Conservation (phyloP, 495 filamentous ascomycete species). For the Entonaema liquescens region DNA sequence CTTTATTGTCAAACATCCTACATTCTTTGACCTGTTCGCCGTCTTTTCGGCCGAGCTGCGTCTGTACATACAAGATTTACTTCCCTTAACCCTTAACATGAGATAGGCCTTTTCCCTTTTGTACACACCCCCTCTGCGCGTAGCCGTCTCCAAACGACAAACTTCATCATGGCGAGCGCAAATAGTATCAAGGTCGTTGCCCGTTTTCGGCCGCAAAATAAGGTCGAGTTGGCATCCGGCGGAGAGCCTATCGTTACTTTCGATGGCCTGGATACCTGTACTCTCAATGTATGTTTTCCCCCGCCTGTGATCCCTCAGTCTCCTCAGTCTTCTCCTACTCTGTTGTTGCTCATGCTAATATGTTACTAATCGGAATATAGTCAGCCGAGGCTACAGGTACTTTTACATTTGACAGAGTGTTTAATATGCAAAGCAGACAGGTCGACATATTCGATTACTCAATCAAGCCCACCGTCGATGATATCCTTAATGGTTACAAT, state of each 20-base stretch:
- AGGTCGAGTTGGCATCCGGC: slow-evolving; percentile 85
- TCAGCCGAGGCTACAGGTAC: slow-evolving; percentile 81
- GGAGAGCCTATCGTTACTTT: slow-evolving; percentile 92
- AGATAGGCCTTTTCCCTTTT: slow-evolving; percentile 34
- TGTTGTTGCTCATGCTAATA: slow-evolving; percentile 11
- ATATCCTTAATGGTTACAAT: slow-evolving; percentile 98
- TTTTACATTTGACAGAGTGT: slow-evolving; percentile 98
- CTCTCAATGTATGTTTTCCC: slow-evolving; percentile 72
- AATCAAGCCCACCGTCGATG: slow-evolving; percentile 93
- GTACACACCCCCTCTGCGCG: slow-evolving; percentile 41
- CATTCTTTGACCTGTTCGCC: slow-evolving; percentile 44
- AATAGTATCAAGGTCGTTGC: slow-evolving; percentile 85
- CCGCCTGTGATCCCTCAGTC: slow-evolving; percentile 6
- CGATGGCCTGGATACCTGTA: slow-evolving; percentile 88
- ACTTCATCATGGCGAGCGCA: slow-evolving; percentile 58
- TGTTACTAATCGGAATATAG: slow-evolving; percentile 54
- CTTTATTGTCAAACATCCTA: slow-evolving; percentile 28
- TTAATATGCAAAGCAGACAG: slow-evolving; percentile 89
- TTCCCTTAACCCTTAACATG: slow-evolving; percentile 46
- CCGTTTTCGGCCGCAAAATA: slow-evolving; percentile 97
- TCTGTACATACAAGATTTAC: slow-evolving; percentile 20
- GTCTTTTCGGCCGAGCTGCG: slow-evolving; percentile 43
- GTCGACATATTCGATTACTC: slow-evolving; percentile 96
- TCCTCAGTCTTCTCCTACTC: slow-evolving; percentile 10
- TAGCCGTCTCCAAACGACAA: slow-evolving; percentile 50